Evolutionary conservation across 257 asterid genomes (phyloP).

Genomic region (Solanum corneliomulleri): DNA sequence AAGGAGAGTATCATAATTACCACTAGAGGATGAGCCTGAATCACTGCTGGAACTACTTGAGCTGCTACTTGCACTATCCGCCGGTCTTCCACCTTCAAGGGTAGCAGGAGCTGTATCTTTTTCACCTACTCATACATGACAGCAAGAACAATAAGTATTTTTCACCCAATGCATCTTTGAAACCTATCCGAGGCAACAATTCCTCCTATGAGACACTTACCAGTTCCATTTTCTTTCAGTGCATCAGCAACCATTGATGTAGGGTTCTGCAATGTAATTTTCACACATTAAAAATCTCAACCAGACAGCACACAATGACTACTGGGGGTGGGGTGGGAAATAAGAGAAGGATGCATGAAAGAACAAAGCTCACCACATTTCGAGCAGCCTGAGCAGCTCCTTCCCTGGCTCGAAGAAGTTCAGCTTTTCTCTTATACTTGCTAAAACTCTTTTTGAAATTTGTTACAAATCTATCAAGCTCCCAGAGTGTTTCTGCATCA

Average conservation of each 20-base stretch:
- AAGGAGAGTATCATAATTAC: slow-evolving; percentile 20
- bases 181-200: not conserved
- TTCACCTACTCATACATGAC: slow-evolving; percentile 21
- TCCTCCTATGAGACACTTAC: not conserved
- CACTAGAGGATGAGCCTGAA: slow-evolving; percentile 85
- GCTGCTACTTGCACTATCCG: slow-evolving; percentile 49
- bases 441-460: slow-evolving; percentile 88
- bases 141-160: not conserved
- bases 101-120: slow-evolving; percentile 17
- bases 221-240: not conserved
- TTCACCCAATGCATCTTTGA: not conserved
- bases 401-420: slow-evolving; percentile 48
- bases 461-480: slow-evolving; percentile 92
- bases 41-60: slow-evolving; percentile 93
- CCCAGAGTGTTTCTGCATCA: slow-evolving; percentile 96
- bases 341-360: not conserved
- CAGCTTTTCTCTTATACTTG: slow-evolving; percentile 86
- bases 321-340: not conserved
- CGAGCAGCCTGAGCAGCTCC: slow-evolving; percentile 31
- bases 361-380: slow-evolving; percentile 26
- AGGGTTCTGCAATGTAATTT: not conserved
- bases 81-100: slow-evolving; percentile 31
- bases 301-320: not conserved
- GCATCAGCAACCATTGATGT: not conserved
- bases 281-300: not conserved